phyloP scores from a whole-genome alignment of 169 alveolate genomes.

The Eimeria necatrix region DNA sequence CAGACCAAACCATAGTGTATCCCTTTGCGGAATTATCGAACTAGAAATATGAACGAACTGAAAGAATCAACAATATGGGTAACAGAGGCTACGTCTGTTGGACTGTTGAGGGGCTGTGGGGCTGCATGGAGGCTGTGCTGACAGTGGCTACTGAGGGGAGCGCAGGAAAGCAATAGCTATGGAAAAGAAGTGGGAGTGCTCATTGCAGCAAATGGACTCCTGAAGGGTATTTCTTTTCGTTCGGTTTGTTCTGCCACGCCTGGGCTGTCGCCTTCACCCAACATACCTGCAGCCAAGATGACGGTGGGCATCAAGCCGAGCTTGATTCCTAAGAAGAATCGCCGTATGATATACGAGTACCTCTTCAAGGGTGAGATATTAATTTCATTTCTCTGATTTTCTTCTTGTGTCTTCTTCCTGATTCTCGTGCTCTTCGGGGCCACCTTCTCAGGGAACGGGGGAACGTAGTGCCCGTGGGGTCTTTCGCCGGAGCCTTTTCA shows the following conservation, averaged over 20 bases:
- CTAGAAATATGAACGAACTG: no score
- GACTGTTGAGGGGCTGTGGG: neutral
- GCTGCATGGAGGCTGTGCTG: constrained; percentile 10
- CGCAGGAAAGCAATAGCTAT: neutral
- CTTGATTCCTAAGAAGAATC: constrained; percentile 78
- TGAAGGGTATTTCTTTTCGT: constrained; percentile 57
- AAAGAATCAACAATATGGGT: no score
- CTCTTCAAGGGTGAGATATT: constrained; percentile 80
- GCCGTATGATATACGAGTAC: constrained; percentile 79
- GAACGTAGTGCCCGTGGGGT: neutral
- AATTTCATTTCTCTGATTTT: neutral
- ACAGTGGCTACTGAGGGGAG: neutral
- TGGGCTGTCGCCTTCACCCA: neutral
- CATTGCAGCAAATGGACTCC: constrained; percentile 35
- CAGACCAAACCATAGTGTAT: no score
- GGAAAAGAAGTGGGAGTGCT: neutral
- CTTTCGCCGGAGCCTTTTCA: no score
- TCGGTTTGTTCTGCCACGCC: constrained; percentile 36
- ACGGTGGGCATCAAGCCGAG: constrained; percentile 79
- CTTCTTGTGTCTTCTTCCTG: neutral
- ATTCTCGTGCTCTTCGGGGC: neutral
- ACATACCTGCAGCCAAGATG: constrained; percentile 61
- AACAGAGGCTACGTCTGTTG: no score
- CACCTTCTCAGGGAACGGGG: neutral
- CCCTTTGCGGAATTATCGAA: no score